Conservation (phyloP, 371 early-diverging fungal genomes). For the Phascolomyces articulosus region DNA sequence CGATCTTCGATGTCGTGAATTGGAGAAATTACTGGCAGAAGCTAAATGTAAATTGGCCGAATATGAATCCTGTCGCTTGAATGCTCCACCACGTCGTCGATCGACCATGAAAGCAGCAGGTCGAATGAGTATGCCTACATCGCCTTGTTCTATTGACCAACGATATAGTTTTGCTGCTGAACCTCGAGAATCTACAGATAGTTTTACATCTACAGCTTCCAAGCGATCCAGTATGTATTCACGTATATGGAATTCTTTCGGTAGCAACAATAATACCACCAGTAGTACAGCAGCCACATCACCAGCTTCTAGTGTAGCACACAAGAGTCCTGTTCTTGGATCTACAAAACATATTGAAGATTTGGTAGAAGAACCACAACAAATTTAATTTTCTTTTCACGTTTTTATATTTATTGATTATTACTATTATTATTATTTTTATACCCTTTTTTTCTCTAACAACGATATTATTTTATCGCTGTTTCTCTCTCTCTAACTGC, state of each 20-base stretch:
- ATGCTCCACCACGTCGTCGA: conserved; percentile 26
- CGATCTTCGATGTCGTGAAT: conserved; percentile 50
- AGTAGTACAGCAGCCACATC: conserved; percentile 12
- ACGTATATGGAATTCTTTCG: conserved; percentile 38
- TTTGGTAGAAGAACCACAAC: conserved; percentile 14
- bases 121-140: conserved; percentile 24
- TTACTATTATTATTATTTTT: too few species aligned
- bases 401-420: too few species aligned
- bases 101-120: conserved; percentile 29
- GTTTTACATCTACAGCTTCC: conserved; percentile 29
- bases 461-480: too few species aligned
- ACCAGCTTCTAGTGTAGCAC: conserved; percentile 14
- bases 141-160: conserved; percentile 10
- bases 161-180: conserved; percentile 7
- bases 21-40: conserved; percentile 52
- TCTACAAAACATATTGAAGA: conserved; percentile 8
- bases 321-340: conserved; percentile 8
- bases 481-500: too few species aligned
- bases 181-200: conserved; percentile 40
- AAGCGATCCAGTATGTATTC: conserved; percentile 52
- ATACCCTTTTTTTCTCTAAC: too few species aligned
- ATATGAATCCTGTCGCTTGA: conserved; percentile 31
- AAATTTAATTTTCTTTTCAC: conserved; percentile 5
- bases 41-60: conserved; percentile 46
- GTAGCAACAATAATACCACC: neutral